These are phyloP conservation scores for Cylindrotheca fusiformis DNA, from an alignment of 108 stramenopile genomes.

Conservation along the genomic window DNA sequence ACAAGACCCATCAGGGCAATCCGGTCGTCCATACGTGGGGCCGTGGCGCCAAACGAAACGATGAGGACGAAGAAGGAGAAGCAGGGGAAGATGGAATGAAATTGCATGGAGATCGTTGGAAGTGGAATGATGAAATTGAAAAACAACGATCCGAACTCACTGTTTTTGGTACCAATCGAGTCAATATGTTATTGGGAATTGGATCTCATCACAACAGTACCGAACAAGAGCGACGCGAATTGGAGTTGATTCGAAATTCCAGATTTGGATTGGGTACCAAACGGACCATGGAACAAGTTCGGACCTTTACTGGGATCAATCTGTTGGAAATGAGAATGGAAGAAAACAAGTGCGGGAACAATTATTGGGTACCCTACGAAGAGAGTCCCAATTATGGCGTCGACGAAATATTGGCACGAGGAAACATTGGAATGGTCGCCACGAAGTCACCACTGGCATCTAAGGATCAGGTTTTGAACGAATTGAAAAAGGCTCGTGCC, in stretches of 20 bases:
- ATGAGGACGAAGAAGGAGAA: background rate
- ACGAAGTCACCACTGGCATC: background rate
- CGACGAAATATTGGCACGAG: slow-evolving; percentile 11
- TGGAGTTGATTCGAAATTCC: slow-evolving; percentile 26
- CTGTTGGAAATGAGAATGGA: slow-evolving; percentile 41
- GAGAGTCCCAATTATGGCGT: slow-evolving; percentile 30
- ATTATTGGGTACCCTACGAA: slow-evolving; percentile 74
- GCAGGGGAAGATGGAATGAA: background rate
- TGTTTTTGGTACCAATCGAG: slow-evolving; percentile 31
- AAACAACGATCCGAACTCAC: background rate
- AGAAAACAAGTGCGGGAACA: slow-evolving; percentile 76
- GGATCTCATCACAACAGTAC: slow-evolving; percentile 15
- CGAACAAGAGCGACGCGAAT: slow-evolving; percentile 7
- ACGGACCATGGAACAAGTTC: slow-evolving; percentile 69
- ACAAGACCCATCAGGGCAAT: slow-evolving; percentile 71
- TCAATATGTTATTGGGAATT: slow-evolving; percentile 67
- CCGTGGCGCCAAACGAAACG: background rate
- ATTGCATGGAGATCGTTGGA: slow-evolving; percentile 3
- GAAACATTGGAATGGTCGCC: slow-evolving; percentile 7
- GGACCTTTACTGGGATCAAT: slow-evolving; percentile 77
- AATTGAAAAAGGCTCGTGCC: background rate
- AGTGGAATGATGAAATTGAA: slow-evolving; percentile 19
- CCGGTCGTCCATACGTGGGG: slow-evolving; percentile 60
- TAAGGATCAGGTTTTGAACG: background rate
- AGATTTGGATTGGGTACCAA: slow-evolving; percentile 71